These are phyloP conservation scores for Cutaneotrichosporon mucoides DNA, from an alignment of 1,284 basidiomycete genomes.

Conservation along the genomic window DNA sequence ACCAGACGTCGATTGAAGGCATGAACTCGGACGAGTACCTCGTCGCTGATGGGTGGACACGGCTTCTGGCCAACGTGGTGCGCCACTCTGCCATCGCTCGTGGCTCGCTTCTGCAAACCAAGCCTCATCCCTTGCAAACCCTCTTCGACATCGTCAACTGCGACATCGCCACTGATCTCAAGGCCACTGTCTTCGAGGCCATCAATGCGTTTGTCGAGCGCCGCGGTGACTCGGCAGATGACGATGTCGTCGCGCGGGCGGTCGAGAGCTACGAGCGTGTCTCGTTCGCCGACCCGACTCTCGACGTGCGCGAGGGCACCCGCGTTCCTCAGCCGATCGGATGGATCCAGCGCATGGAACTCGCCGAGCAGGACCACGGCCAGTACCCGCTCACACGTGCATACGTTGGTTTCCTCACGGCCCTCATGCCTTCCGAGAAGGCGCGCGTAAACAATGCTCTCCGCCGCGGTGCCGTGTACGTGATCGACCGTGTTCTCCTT, in stretches of 20 bases:
- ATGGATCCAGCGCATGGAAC: slow-evolving; percentile 55
- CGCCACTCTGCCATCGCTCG: slow-evolving; percentile 57
- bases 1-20: slow-evolving; percentile 24
- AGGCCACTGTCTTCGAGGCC: slow-evolving; percentile 78
- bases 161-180: slow-evolving; percentile 79
- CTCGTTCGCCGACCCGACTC: slow-evolving; percentile 56
- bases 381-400: slow-evolving; percentile 82
- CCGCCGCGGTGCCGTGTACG: slow-evolving; percentile 62
- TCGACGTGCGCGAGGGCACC: slow-evolving; percentile 30
- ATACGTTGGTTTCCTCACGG: slow-evolving; percentile 76
- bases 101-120: slow-evolving; percentile 58
- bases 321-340: slow-evolving; percentile 35
- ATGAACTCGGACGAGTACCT: slow-evolving; percentile 35
- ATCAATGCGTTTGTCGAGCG: slow-evolving; percentile 79
- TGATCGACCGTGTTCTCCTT: slow-evolving; percentile 80
- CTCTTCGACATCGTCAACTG: slow-evolving; percentile 74
- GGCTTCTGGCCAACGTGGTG: slow-evolving; percentile 72
- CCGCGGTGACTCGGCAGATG: slow-evolving; percentile 61
- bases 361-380: slow-evolving; percentile 72
- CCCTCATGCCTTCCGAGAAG: slow-evolving; percentile 59
- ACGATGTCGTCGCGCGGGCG: slow-evolving; percentile 71
- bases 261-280: slow-evolving; percentile 59
- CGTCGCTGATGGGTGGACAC: slow-evolving; percentile 38
- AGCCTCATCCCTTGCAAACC: slow-evolving; percentile 72
- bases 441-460: slow-evolving; percentile 53